These are phyloP conservation scores for Clonostachys chloroleuca DNA, from an alignment of 2,329 filamentous ascomycete species.

Conservation along the genomic window DNA sequence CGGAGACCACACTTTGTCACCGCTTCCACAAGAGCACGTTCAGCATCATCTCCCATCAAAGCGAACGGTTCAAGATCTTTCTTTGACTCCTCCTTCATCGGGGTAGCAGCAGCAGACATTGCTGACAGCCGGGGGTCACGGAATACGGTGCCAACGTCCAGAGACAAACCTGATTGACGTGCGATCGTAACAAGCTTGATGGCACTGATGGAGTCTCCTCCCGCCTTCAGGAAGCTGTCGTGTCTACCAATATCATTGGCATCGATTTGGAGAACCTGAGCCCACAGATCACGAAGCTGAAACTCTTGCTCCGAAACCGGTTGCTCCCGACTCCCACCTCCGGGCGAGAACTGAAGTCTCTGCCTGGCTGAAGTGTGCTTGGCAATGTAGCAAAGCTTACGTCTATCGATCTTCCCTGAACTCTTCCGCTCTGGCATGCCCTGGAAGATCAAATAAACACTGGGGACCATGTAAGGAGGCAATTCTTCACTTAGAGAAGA, in stretches of 20 bases:
- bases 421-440: slow-evolving; percentile 13
- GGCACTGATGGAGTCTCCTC: slow-evolving; percentile 39
- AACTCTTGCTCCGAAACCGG: slow-evolving; percentile 26
- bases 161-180: slow-evolving; percentile 19
- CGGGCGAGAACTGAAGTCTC: neutral
- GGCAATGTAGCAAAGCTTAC: slow-evolving; percentile 6
- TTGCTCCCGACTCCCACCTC: neutral
- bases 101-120: slow-evolving; percentile 23
- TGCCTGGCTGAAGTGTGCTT: slow-evolving; percentile 11
- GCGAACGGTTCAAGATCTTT: neutral
- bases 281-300: slow-evolving; percentile 23
- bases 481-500: neutral
- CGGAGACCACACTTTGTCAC: neutral
- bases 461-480: slow-evolving; percentile 24
- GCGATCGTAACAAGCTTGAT: slow-evolving; percentile 37
- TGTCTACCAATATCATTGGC: slow-evolving; percentile 15
- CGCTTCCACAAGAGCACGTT: neutral
- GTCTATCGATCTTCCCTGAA: slow-evolving; percentile 23
- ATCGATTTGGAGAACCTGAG: slow-evolving; percentile 19
- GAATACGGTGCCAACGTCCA: slow-evolving; percentile 35
- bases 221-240: slow-evolving; percentile 34
- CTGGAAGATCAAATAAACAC: slow-evolving; percentile 16
- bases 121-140: slow-evolving; percentile 28
- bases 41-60: neutral
- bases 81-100: neutral